phyloP scores from a whole-genome alignment of 495 filamentous ascomycete species.

The Entonaema liquescens region DNA sequence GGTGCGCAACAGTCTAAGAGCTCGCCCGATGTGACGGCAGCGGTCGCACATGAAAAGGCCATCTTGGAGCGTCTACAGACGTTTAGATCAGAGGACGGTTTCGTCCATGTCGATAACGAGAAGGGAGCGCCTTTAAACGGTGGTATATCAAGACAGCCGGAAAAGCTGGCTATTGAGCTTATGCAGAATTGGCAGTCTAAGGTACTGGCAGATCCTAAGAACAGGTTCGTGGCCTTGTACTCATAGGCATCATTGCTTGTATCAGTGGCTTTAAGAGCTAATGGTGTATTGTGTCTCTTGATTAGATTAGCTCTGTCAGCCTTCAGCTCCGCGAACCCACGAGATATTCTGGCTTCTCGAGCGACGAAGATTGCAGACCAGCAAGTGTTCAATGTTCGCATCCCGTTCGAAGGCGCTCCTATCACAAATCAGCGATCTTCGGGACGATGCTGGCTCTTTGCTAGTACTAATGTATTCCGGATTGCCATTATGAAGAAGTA shows the following conservation, averaged over 20 bases:
- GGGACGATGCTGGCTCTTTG: conserved; percentile 91
- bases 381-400: conserved; percentile 83
- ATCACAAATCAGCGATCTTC: conserved; percentile 84
- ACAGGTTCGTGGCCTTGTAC: conserved; percentile 50
- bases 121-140: conserved; percentile 30
- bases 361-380: conserved; percentile 67
- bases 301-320: conserved; percentile 71
- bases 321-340: conserved; percentile 64
- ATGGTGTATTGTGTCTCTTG: background rate
- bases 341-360: conserved; percentile 63
- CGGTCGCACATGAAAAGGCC: conserved; percentile 51
- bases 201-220: conserved; percentile 71
- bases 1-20: conserved; percentile 58
- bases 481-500: conserved; percentile 83
- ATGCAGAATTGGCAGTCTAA: conserved; percentile 66
- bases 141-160: conserved; percentile 43
- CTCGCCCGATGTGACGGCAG: conserved; percentile 26
- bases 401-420: conserved; percentile 81
- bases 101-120: conserved; percentile 55
- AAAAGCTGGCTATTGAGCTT: conserved; percentile 55
- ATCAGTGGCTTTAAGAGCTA: background rate
- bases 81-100: conserved; percentile 57
- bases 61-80: conserved; percentile 53
- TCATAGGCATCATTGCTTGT: background rate
- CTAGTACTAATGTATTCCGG: conserved; percentile 85